Evolutionary conservation across 441 rosid species (phyloP).

Genomic region (Syzygium malaccense): DNA sequence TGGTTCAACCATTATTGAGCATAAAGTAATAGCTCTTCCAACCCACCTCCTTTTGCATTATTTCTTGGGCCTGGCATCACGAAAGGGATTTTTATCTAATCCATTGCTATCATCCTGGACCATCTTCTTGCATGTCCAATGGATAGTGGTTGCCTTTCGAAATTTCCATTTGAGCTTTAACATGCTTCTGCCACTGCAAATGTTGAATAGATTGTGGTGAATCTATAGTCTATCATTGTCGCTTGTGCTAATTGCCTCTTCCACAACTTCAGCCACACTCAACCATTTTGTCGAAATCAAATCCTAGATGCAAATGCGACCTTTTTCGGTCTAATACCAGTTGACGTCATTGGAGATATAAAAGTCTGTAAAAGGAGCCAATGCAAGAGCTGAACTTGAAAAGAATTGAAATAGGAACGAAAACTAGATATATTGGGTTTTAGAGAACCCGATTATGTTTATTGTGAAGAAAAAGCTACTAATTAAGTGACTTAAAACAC

Average conservation of each 20-base stretch:
- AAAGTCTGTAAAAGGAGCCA: background rate
- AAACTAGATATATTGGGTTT: background rate
- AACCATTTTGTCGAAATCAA: background rate
- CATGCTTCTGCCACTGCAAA: background rate
- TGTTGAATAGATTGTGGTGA: background rate
- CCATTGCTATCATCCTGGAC: background rate
- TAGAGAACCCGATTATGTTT: background rate
- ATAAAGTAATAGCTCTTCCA: background rate
- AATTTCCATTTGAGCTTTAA: background rate
- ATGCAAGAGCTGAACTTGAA: background rate
- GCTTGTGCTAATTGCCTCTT: background rate
- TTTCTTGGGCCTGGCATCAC: background rate
- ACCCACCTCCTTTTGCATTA: background rate
- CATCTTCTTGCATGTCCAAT: background rate
- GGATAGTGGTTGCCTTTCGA: background rate
- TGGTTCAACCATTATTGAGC: background rate
- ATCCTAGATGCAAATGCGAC: background rate
- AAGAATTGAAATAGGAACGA: background rate
- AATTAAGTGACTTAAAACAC: background rate
- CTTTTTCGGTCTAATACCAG: background rate
- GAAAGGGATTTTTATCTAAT: background rate
- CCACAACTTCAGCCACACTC: background rate
- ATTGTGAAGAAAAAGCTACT: background rate
- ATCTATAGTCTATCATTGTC: background rate
- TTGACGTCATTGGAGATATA: background rate